Evolutionary conservation across 495 filamentous ascomycete species (phyloP).

Genomic region (Sporormia fimetaria): DNA sequence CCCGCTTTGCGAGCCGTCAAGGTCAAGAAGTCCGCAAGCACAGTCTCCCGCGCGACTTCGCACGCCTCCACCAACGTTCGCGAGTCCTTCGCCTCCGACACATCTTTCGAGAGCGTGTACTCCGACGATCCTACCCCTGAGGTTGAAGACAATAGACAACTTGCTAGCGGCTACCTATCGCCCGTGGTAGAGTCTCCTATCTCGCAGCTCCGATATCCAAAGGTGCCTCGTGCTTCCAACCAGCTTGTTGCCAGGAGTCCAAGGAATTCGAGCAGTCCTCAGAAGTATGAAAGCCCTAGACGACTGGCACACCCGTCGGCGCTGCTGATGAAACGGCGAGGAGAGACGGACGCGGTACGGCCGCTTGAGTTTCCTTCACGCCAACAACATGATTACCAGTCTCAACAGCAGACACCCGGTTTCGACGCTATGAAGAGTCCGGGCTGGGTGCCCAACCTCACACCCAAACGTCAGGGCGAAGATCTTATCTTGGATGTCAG

Average conservation of each 20-base stretch:
- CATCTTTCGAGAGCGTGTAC: constrained; percentile 32
- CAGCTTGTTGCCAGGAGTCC: constrained; percentile 31
- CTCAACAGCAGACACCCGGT: neutral
- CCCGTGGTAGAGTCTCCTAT: constrained; percentile 33
- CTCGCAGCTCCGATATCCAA: constrained; percentile 32
- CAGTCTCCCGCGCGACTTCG: constrained; percentile 12
- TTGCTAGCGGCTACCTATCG: constrained; percentile 23
- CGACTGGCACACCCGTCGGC: constrained; percentile 10
- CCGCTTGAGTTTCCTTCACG: constrained; percentile 9
- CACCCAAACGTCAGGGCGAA: constrained; percentile 30
- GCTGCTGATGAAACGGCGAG: constrained; percentile 27
- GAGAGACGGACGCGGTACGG: constrained; percentile 8
- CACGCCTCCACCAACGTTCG: constrained; percentile 11
- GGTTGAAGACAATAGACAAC: constrained; percentile 29
- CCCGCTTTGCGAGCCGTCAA: constrained; percentile 9
- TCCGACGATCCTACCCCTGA: constrained; percentile 32
- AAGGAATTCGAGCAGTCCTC: constrained; percentile 10
- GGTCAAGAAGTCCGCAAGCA: constrained; percentile 9
- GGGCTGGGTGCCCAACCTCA: constrained; percentile 31
- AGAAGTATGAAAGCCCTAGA: constrained; percentile 5
- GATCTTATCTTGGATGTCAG: constrained; percentile 27
- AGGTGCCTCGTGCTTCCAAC: constrained; percentile 32
- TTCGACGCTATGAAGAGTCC: constrained; percentile 25
- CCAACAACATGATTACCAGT: too few species aligned
- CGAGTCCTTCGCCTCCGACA: constrained; percentile 28